These are phyloP conservation scores for Trichosporon ovoides DNA, from an alignment of 1,284 basidiomycete genomes.

Conservation along the genomic window DNA sequence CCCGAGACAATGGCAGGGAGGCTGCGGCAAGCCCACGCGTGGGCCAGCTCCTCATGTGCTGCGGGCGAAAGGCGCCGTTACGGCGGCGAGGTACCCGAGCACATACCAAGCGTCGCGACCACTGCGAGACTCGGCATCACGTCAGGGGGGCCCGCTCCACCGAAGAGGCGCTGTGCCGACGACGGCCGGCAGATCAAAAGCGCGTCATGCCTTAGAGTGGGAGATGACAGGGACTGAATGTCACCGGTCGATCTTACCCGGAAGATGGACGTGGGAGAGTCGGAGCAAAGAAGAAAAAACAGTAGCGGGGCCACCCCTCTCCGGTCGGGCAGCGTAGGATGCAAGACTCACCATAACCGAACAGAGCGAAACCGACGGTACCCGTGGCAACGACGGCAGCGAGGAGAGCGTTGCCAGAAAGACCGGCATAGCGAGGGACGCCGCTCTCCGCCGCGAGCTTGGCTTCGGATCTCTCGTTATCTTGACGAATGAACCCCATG, in stretches of 20 bases:
- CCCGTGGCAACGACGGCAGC: constrained; percentile 41
- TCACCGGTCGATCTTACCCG: too few relatives aligned
- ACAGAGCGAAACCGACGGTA: constrained; percentile 40
- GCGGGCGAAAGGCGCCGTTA: too few relatives aligned
- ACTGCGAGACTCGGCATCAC: background rate
- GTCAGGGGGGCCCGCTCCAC: background rate
- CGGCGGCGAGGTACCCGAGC: too few relatives aligned
- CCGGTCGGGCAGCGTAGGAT: too few relatives aligned
- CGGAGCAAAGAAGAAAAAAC: too few relatives aligned
- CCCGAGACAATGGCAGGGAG: too few relatives aligned
- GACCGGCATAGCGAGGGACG: constrained; percentile 28
- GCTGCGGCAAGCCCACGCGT: too few relatives aligned
- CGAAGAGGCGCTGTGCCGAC: background rate
- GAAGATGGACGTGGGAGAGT: too few relatives aligned
- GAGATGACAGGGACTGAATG: too few relatives aligned
- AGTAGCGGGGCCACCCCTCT: too few relatives aligned
- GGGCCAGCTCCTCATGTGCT: too few relatives aligned
- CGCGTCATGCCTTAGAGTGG: background rate
- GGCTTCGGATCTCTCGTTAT: constrained; percentile 8
- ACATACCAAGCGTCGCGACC: too few relatives aligned
- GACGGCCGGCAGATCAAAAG: background rate
- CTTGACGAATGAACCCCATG: constrained; percentile 15
- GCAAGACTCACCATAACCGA: constrained; percentile 42
- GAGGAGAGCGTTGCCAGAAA: constrained; percentile 37
- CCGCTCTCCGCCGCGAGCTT: background rate